These are phyloP conservation scores for Hymenoscyphus repandus DNA, from an alignment of 2,329 filamentous ascomycete species.

Conservation along the genomic window DNA sequence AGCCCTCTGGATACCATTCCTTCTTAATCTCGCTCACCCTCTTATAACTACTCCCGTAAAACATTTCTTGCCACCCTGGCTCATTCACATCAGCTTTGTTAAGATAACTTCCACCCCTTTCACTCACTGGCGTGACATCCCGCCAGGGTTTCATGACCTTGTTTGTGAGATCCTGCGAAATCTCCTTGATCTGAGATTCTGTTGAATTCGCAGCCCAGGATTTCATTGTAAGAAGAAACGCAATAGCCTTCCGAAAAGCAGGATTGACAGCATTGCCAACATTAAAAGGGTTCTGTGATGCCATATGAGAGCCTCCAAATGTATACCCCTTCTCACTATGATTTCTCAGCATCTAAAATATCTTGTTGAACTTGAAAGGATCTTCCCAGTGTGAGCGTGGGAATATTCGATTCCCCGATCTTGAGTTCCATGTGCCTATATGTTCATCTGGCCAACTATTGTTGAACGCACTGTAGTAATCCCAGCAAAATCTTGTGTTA, in stretches of 20 bases:
- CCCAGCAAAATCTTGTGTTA: constrained; percentile 27
- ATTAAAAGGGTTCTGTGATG: constrained; percentile 17
- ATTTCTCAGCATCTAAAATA: constrained; percentile 28
- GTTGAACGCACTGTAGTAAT: constrained; percentile 31
- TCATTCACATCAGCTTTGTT: constrained; percentile 45
- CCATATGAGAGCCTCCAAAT: constrained; percentile 27
- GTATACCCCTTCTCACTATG: constrained; percentile 32
- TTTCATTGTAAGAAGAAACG: constrained; percentile 11
- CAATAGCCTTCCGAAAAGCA: constrained; percentile 19
- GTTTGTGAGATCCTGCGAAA: too few species aligned
- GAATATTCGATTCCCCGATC: constrained; percentile 37
- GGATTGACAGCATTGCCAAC: constrained; percentile 34
- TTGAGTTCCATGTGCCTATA: constrained; percentile 28
- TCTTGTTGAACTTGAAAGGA: constrained; percentile 19
- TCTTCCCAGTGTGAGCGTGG: constrained; percentile 35
- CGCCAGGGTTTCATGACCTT: too few species aligned
- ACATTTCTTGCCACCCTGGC: constrained; percentile 31
- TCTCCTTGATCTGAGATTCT: too few species aligned
- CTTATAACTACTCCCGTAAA: constrained; percentile 30
- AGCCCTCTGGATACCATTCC: constrained; percentile 41
- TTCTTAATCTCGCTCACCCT: constrained; percentile 40
- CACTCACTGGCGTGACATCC: too few species aligned
- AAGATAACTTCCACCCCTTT: constrained; percentile 38
- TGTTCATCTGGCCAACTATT: constrained; percentile 37
- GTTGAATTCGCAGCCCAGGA: too few species aligned